A percentile compares a stretch with the other conserved stretches of the same genome.
These are phyloP conservation scores for Paramecium primaurelia DNA, from an alignment of 73 alveolate genomes.

Conservation along the genomic window DNA sequence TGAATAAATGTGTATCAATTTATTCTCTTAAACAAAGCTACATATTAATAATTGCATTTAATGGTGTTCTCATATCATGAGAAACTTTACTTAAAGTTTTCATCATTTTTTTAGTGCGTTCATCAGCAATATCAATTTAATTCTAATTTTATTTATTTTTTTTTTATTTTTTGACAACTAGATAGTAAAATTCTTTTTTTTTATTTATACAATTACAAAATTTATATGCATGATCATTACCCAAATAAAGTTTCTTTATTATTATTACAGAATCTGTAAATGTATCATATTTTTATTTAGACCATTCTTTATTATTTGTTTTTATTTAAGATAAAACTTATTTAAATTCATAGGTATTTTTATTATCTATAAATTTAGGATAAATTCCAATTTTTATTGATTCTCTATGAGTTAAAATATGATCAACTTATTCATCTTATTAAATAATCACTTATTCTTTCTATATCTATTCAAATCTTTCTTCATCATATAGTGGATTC, in stretches of 20 bases:
- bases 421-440: not conserved
- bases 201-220: not conserved
- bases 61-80: slow-evolving; percentile 63
- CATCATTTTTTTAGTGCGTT: not conserved
- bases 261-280: not conserved
- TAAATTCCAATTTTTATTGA: not conserved
- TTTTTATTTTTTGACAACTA: not conserved
- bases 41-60: slow-evolving; percentile 54
- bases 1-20: not conserved
- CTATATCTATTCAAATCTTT: not conserved
- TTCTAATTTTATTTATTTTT: not conserved
- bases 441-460: not conserved
- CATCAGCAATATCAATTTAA: not conserved
- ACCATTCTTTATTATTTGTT: not conserved
- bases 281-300: not conserved
- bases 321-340: not conserved
- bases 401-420: not conserved
- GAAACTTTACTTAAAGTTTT: slow-evolving; percentile 30
- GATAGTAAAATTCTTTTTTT: not conserved
- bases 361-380: not conserved
- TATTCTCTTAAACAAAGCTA: slow-evolving; percentile 16
- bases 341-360: not conserved
- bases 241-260: not conserved
- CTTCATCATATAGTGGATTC: not conserved
- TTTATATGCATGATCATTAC: not conserved